phyloP scores from a whole-genome alignment of 2,329 filamentous ascomycete genomes.

The Ascosphaera apis region DNA sequence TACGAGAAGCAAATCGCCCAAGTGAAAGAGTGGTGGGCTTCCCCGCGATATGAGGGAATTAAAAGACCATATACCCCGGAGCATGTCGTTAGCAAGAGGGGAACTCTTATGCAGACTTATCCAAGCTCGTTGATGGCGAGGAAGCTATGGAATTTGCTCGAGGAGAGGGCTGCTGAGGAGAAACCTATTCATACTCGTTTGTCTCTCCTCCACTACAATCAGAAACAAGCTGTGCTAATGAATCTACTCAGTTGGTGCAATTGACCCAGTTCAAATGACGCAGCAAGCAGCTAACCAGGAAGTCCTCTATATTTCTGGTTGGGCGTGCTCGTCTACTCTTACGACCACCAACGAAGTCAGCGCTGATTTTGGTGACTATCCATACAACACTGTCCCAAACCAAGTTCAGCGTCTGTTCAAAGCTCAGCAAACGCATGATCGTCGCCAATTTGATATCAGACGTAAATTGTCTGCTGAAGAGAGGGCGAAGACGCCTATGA shows the following conservation, averaged over 20 bases:
- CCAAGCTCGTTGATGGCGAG: constrained; percentile 85
- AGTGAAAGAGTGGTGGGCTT: constrained; percentile 77
- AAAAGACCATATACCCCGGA: constrained; percentile 75
- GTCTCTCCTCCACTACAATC: constrained; percentile 10
- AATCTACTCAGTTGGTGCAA: constrained; percentile 55
- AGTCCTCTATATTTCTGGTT: constrained; percentile 85
- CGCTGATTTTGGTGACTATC: constrained; percentile 94
- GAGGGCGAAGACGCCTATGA: constrained; percentile 53
- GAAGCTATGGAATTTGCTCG: constrained; percentile 78
- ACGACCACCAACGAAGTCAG: constrained; percentile 94
- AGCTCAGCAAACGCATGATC: constrained; percentile 88
- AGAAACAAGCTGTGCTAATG: constrained; percentile 2
- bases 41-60: constrained; percentile 66
- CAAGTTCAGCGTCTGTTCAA: constrained; percentile 93
- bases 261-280: constrained; percentile 98
- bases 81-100: constrained; percentile 83
- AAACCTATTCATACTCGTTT: constrained; percentile 82
- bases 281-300: constrained; percentile 94
- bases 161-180: constrained; percentile 51
- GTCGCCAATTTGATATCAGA: constrained; percentile 76
- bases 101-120: constrained; percentile 65
- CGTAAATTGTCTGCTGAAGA: constrained; percentile 54
- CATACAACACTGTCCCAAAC: constrained; percentile 96
- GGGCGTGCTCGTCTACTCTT: constrained; percentile 86
- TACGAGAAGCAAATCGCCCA: constrained; percentile 67